Evolutionary conservation across 257 asterid genomes (phyloP), one percentile per base, ranked within the genome.

Genomic region (Penstemon newberryi): DNA sequence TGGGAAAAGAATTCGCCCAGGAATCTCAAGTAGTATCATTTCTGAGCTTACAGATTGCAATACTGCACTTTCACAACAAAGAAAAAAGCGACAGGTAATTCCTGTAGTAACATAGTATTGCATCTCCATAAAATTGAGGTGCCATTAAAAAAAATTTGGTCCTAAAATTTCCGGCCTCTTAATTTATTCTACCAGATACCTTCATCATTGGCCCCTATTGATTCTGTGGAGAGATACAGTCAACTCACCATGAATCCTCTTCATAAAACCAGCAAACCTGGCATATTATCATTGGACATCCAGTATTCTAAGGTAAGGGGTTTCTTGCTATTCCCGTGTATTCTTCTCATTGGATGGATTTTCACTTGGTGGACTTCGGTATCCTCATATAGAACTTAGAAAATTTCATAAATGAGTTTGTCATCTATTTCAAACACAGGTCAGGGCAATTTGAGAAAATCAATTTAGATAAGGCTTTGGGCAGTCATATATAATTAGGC

Each of bases 251-350:
- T 92, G 53, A 85, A 84, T 78, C 99, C 99, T 60, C 98, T 94
- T 74, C 99, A 94, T 73, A 87, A 85, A 63, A 91, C 98, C 71
- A 91, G 81, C 83, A 94, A 91, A 74, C 99, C 98, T 40, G 99
- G 99, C 60, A 89, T 94, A 77, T 84, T 91, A 66, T 86, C 96
- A 6, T 25, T 94, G 91, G 99, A 94, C 73, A 86, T 91, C 74
- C 80, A 79, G 37, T 67, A 81, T 78, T 75, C 93, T 60, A 87
- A 86, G 97, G 99, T 91, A 82, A 57, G 77, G 9, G 60, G 61
- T 18, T 55, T 61, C 52, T 12, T 18, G 42, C 44, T 63, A 51
- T 39, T 44, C 43, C 49, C 11, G 5, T 59, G 57, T 41, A 38
- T 47, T 18, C 13, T 46, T n/a, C 46, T n/a, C 13, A 12, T 71